These are phyloP conservation scores for Suillus weaverae DNA, from an alignment of 768 basidiomycete species.

Conservation along the genomic window DNA sequence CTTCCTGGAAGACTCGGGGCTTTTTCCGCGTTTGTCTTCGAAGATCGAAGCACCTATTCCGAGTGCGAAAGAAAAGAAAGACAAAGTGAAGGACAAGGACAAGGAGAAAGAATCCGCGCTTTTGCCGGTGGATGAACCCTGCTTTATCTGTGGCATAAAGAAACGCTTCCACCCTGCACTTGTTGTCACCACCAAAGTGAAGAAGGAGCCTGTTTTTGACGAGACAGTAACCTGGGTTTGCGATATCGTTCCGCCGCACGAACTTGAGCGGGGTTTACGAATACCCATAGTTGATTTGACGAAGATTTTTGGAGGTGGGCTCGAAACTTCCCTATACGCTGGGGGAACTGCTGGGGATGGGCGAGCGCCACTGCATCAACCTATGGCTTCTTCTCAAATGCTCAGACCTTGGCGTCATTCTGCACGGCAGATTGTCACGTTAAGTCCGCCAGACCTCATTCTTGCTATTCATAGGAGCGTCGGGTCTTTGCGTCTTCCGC, in stretches of 20 bases:
- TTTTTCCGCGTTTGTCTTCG: constrained; percentile 35
- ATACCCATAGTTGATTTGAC: constrained; percentile 22
- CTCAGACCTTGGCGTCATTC: constrained; percentile 18
- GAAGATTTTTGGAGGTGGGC: constrained; percentile 16
- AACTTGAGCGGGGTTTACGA: constrained; percentile 19
- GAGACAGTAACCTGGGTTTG: constrained; percentile 21
- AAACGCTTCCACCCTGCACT: constrained; percentile 27
- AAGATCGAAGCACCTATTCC: constrained; percentile 12
- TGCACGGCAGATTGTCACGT: constrained; percentile 23
- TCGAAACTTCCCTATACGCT: constrained; percentile 17
- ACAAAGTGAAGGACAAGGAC: constrained; percentile 24
- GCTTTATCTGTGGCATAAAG: constrained; percentile 30
- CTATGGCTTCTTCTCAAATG: constrained; percentile 9
- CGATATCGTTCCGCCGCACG: constrained; percentile 20
- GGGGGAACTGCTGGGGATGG: neutral
- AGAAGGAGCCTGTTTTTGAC: constrained; percentile 17
- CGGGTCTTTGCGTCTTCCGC: constrained; percentile 20
- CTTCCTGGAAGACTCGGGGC: constrained; percentile 44
- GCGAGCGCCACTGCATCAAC: constrained; percentile 8
- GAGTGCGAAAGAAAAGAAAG: constrained; percentile 19
- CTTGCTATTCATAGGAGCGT: constrained; percentile 27
- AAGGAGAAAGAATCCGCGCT: constrained; percentile 22
- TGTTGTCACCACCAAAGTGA: constrained; percentile 10
- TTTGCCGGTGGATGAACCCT: constrained; percentile 22
- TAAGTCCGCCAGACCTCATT: constrained; percentile 28